Evolutionary conservation across 306 rosid genomes (phyloP).

Genomic region (Quercus dentata): DNA sequence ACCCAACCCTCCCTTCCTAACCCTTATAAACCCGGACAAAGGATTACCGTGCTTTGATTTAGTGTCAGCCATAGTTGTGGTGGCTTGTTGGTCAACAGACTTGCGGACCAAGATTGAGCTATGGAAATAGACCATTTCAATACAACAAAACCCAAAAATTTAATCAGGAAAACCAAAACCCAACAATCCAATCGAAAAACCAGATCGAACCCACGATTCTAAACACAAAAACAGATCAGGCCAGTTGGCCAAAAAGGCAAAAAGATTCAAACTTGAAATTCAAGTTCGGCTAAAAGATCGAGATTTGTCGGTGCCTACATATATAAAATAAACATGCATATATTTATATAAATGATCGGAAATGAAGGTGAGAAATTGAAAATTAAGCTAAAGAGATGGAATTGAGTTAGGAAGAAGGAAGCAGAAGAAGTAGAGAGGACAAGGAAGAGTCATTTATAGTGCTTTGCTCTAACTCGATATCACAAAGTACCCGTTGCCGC

Average conservation of each 20-base stretch:
- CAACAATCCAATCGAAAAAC: conserved; percentile 20
- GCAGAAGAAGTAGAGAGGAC: conserved; percentile 26
- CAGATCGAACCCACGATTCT: conserved; percentile 39
- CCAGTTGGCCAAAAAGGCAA: conserved; percentile 26
- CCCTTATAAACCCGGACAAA: not conserved
- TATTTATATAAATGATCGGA: not conserved
- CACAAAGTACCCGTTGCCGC: not conserved
- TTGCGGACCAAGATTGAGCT: conserved; percentile 93
- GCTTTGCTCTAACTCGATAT: conserved; percentile 25
- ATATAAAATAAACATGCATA: conserved; percentile 11
- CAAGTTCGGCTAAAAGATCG: conserved; percentile 29
- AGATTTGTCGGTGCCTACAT: conserved; percentile 37
- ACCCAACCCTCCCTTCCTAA: no score
- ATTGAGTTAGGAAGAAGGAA: not conserved
- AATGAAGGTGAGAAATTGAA: not conserved
- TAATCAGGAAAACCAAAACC: conserved; percentile 24
- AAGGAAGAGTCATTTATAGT: conserved; percentile 37
- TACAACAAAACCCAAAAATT: conserved; percentile 14
- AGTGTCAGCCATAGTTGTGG: conserved; percentile 55
- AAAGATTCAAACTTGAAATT: not conserved
- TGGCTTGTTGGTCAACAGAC: conserved; percentile 59
- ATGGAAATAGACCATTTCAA: conserved; percentile 93
- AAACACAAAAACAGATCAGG: conserved; percentile 39
- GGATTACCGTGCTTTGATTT: conserved; percentile 46
- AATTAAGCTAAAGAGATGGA: not conserved